Base-by-base conservation (phyloP, 1,139 yeast genomes). In the Pichia kudriavzevii region DNA sequence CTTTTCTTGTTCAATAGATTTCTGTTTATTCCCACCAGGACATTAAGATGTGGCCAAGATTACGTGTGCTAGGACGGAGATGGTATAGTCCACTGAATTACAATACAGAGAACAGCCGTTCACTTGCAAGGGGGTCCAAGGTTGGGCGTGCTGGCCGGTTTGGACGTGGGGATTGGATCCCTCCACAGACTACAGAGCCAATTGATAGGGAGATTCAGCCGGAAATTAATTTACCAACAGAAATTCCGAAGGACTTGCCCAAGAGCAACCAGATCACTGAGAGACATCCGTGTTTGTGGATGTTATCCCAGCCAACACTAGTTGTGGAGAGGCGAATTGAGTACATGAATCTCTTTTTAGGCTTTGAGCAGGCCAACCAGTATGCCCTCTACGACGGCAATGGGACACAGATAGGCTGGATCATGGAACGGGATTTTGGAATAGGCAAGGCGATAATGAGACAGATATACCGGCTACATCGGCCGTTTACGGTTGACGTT, bases 311-410 rank as follows among this genome's bases (percentile, higher is more conserved):
- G 50, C 96, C 96, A 1, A 81, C 91, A 4, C 58, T 91, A 23
- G 87, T 88, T 1, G 74, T 91, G 35, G 95, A 88, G 54, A 69
- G 98, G 39, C 82, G 84, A 52, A 64, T 91, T 25, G 97, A 91
- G 58, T 69, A 80, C 61, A 79, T 85, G 85, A 88, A 85, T 52
- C 66, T 91, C 12, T 70, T 87, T 36, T 55, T 88, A 24, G 96
- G 96, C 1, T 83, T 83, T 50, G 97, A 91, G 56, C 97, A 88
- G 60, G 87, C 94, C 1, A 88, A 88, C 55, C 63, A 68, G 45
- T 91, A 88, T 56, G 69, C 71, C 11, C 70, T 91, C 30, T 67
- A 80, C 75, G 82, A 85, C 55, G 68, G 80, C 0, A 48, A 63
- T 43, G 97, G 97, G 2, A 67, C 74, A 39, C 79, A 73, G 39